Base-by-base conservation (phyloP, 1,284 basidiomycete genomes). In the Amylostereum chailletii region DNA sequence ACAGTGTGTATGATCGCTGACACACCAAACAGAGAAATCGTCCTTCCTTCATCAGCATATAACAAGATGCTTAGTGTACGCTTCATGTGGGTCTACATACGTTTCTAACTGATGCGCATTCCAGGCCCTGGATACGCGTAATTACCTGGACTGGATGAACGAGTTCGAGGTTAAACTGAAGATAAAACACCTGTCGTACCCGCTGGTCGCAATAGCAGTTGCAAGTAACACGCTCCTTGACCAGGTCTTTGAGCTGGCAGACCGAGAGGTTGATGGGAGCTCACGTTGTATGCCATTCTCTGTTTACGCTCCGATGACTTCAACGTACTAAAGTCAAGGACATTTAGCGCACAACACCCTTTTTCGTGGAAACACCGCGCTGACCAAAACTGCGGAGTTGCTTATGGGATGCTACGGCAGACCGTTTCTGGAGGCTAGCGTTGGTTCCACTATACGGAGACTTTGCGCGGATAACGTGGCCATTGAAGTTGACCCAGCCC, bases 361-460 rank as follows among this genome's bases (percentile, higher is more conserved):
- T 68, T 61, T 85, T 52, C 81, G 89, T 47, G 88, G 87, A 31
- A 91, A 90, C 61, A 88, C 83, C 4, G 78, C 77, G 37, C 72
- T 91, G 49, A 91, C 90, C 27, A 91, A 89, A 63, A 81, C 82
- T 7, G 79, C 90, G 66, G 90, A 92, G 60, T 64, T 80, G 4
- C 81, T 80, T 56, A 89, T 92, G 80, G 69, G 72, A 27, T 81
- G 79, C 68, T 85, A 88, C 57, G 90, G 89, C 9, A 78, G 71
- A 58, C 67, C 71, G 0, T 92, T 90, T 60, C 71, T 92, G 27
- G 89, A 91, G 61, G 78, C 79, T 27, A 87, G 85, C 57, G 74
- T 92, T 40, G 90, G 88, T 8, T 63, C 65, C 31, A 71, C 79
- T 34, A 71, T 92, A 37, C 80, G 86, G 44, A 74, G 76, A 44